phyloP scores from a whole-genome alignment of 192 early-diverging fungal genomes.

The Coemansia sp. region DNA sequence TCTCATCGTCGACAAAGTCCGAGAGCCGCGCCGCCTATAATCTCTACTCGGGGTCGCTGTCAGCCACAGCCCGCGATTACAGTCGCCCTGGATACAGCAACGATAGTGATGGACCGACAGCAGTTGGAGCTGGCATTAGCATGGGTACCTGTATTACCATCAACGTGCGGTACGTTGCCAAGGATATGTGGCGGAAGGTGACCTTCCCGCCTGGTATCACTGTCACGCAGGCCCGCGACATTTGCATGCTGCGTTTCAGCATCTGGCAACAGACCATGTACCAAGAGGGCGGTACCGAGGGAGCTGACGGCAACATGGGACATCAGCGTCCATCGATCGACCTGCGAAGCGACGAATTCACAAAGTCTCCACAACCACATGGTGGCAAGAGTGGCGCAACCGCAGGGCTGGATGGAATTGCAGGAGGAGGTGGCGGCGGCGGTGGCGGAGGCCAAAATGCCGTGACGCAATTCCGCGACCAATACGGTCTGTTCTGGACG shows the following conservation, averaged over 20 bases:
- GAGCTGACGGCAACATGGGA: not conserved
- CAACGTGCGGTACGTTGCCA: conserved; percentile 31
- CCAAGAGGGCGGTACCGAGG: conserved; percentile 3
- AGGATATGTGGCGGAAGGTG: conserved; percentile 57
- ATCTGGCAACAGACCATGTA: conserved; percentile 55
- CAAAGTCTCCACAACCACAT: not conserved
- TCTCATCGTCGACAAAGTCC: conserved; percentile 33
- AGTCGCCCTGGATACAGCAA: not conserved
- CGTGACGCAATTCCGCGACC: conserved; percentile 51
- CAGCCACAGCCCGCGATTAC: conserved; percentile 6
- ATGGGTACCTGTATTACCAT: conserved; percentile 48
- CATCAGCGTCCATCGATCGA: conserved; percentile 3
- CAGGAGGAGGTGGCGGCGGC: conserved; percentile 7
- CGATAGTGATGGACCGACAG: not conserved
- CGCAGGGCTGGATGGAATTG: conserved; percentile 24
- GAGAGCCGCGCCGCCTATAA: conserved; percentile 43
- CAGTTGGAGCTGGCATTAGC: conserved; percentile 15
- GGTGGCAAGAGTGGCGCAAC: conserved; percentile 19
- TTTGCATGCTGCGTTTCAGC: conserved; percentile 60
- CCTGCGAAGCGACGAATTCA: conserved; percentile 3
- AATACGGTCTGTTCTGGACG: conserved; percentile 59
- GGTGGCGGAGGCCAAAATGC: conserved; percentile 16
- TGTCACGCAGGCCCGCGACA: conserved; percentile 57
- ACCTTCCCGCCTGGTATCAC: conserved; percentile 57
- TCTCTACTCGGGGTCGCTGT: conserved; percentile 48